Base-by-base conservation (phyloP, 2,329 filamentous ascomycete genomes). In the Trichoderma arundinaceum region DNA sequence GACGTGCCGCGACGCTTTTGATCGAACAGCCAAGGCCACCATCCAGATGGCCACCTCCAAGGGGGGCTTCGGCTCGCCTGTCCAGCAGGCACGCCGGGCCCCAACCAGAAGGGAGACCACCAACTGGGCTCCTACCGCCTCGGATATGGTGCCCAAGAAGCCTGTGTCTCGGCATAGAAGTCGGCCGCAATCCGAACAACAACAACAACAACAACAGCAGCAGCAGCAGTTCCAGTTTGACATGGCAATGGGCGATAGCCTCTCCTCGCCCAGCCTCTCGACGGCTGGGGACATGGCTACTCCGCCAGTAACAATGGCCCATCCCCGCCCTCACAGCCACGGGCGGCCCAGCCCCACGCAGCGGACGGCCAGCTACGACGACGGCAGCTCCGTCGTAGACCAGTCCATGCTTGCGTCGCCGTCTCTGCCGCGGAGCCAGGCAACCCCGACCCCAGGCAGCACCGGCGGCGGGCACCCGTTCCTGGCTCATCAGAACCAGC, bases 21-120 rank as follows among this genome's bases (percentile, higher is more conserved):
- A 96, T 72, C 88, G 94, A 44, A 98, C 97, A 81, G 94, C 92
- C 72, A 96, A 95, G 79, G 94, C 94, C 9, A 98, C 94, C 0
- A 91, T 98, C 57, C 92, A 94, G 74, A 97, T 97, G 94, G 93
- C 92, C 71, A 90, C 94, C 75, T 92, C 90, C 1, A 94, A 90
- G 1, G 94, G 91, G 17, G 92, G 92, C 0, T 96, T 96, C 69
- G 92, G 91, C 10, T 66, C 72, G 66, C 68, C 75, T 63, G 64
- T 73, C 64, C 69, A 74, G 67, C 70, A 78, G 46, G 61, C 74
- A 19, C 69, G 70, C 46, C 69, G 74, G 57, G 49, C 49, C 7
- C 60, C 39, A 5, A 66, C 71, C 53, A 69, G 71, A 46, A 69
- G 74, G 60, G 69, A 74, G 52, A 74, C 71, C 4, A 73, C 71